A percentile compares a stretch with the other conserved stretches of the same genome.
Evolutionary conservation across 1,284 basidiomycete genomes (phyloP).

Genomic region (Flammula alnicola): DNA sequence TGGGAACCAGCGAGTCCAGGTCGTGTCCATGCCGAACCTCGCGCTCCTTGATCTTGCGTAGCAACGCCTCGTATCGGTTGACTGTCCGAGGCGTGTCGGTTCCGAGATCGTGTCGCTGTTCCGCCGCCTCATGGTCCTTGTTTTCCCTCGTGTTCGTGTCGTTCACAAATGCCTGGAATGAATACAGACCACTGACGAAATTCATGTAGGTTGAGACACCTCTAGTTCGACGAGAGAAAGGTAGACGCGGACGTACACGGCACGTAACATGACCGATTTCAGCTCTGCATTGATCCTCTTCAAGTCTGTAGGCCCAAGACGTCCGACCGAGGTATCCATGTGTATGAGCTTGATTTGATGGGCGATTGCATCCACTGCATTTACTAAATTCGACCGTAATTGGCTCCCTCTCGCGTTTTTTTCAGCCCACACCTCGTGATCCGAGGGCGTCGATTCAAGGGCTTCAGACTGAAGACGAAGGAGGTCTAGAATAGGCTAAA

Average conservation of each 20-base stretch:
- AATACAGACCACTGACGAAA: constrained; percentile 34
- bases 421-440: constrained; percentile 34
- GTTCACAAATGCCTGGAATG: constrained; percentile 40
- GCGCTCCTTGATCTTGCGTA: constrained; percentile 30
- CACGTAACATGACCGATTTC: constrained; percentile 43
- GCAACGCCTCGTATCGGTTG: constrained; percentile 33
- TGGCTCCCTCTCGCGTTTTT: constrained; percentile 33
- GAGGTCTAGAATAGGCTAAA: constrained; percentile 37
- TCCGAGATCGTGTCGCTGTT: constrained; percentile 1
- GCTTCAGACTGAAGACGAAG: constrained; percentile 38
- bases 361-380: constrained; percentile 37
- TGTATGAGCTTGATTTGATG: constrained; percentile 51
- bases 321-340: constrained; percentile 57
- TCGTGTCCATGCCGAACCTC: constrained; percentile 43
- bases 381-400: constrained; percentile 30
- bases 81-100: constrained; percentile 10
- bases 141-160: constrained; percentile 31
- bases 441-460: constrained; percentile 35
- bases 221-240: neutral
- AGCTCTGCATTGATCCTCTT: constrained; percentile 50
- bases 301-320: constrained; percentile 58
- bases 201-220: neutral
- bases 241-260: constrained; percentile 39
- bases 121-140: constrained; percentile 18
- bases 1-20: constrained; percentile 43